Conservation (phyloP, 75 land plant genomes). For the Cunninghamia lanceolata region DNA sequence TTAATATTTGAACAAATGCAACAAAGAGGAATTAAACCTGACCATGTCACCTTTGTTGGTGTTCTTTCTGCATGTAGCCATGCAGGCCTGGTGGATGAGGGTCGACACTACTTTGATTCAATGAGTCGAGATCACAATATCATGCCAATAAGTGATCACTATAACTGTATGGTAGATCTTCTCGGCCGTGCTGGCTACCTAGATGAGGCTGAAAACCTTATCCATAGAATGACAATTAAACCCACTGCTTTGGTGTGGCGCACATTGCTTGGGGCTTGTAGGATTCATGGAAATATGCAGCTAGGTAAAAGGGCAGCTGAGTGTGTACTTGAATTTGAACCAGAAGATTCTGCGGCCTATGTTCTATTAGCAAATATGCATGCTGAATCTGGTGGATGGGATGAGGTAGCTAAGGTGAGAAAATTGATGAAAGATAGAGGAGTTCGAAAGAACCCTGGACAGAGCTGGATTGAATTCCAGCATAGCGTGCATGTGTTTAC, state of each 20-base stretch:
- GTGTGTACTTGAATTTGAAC: constrained; percentile 39
- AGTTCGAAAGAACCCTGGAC: constrained; percentile 65
- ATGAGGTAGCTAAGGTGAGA: constrained; percentile 45
- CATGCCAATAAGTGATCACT: constrained; percentile 63
- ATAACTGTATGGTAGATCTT: constrained; percentile 72
- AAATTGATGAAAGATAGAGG: constrained; percentile 38
- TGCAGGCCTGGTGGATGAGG: constrained; percentile 2
- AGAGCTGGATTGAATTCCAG: constrained; percentile 70
- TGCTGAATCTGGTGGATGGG: constrained; percentile 62
- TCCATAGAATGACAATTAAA: constrained; percentile 55
- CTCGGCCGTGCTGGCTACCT: constrained; percentile 50
- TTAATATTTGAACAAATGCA: neutral
- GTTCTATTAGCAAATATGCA: constrained; percentile 60
- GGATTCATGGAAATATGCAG: constrained; percentile 52
- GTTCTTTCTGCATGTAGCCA: constrained; percentile 2
- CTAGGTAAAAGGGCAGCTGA: constrained; percentile 55
- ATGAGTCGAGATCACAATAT: constrained; percentile 37
- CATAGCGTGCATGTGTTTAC: constrained; percentile 48
- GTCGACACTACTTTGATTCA: constrained; percentile 22
- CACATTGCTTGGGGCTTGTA: constrained; percentile 63
- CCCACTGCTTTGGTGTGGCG: constrained; percentile 68
- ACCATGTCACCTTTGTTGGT: neutral
- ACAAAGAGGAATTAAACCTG: neutral
- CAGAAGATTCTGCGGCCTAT: constrained; percentile 53
- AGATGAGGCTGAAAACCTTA: constrained; percentile 43